Evolutionary conservation across 495 filamentous ascomycete genomes (phyloP), one percentile per base, ranked within the genome.

Genomic region (Hypoxylon fragiforme): DNA sequence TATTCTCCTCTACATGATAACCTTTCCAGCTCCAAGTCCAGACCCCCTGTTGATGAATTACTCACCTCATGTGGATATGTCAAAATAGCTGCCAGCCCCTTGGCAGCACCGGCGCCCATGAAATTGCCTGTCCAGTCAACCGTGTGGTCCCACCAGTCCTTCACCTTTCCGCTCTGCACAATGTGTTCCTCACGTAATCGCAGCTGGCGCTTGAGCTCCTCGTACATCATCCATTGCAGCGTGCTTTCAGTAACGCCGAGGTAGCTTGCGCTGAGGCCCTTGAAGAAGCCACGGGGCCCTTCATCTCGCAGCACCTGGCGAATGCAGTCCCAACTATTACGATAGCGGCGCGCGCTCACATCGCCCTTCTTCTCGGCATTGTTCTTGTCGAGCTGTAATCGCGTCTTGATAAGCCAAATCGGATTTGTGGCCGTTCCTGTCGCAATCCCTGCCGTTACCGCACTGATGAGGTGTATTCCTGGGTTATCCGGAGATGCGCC

Each of bases 361-460:
- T 70, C 72, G n/a, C 80, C 80, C 7, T 62, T 79, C 65, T 69
- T 78, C 67, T 55, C 80, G 7, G 78, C 76, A 39, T 72, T 67
- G 48, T 83, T 83, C 68, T 86, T 89, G 65, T 96, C 91, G 7
- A 96, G 84, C 74, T 96, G 91, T 50, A 96, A 60, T 34, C 91
- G 80, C 18, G 91, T 96, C 75, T 96, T 96, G 45, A 96, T 81
- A 38, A 96, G 77, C 91, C 91, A 96, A 52, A 96, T 95, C 2
- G 91, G 91, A 70, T 95, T 95, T 13, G 91, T 96, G 13, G 85
- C 89, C 2, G 90, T 94, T 14, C 86, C 85, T 0, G 91, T 95
- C 14, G 84, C 82, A 28, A 96, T 75, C 21, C 91, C 91, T 1
- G 90, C 89, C 22, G 77, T 72, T 18, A 85, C 83, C 8, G 87